A percentile compares a stretch with the other conserved stretches of the same genome.
phyloP scores from a whole-genome alignment of 2,329 filamentous ascomycete genomes.

The Claviceps fusiformis region DNA sequence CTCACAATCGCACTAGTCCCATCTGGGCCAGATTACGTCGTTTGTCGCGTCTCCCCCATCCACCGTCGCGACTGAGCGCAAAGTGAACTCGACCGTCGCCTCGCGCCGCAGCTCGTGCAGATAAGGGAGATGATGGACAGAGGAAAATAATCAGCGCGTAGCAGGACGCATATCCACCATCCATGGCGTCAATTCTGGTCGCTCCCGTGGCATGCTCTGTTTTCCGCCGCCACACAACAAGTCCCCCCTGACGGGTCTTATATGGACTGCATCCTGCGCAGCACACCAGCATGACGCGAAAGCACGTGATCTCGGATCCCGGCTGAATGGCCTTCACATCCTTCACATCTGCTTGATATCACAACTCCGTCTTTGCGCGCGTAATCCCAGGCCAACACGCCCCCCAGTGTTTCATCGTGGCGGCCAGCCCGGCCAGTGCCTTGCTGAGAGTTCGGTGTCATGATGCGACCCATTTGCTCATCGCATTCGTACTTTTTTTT shows the following conservation, averaged over 20 bases:
- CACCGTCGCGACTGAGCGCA: not conserved
- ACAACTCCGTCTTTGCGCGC: not conserved
- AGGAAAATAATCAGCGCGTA: no score
- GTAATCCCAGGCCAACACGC: not conserved
- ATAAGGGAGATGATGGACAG: no score
- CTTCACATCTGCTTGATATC: no score
- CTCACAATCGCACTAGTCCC: not conserved
- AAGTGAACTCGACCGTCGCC: not conserved
- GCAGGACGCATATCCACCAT: no score
- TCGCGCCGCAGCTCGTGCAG: not conserved
- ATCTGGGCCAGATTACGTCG: not conserved
- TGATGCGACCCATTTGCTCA: not conserved
- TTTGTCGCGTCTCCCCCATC: slow-evolving; percentile 5
- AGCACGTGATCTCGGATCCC: slow-evolving; percentile 1
- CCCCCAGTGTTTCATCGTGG: not conserved
- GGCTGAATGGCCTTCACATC: not conserved
- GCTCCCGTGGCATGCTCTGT: no score
- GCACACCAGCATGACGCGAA: not conserved
- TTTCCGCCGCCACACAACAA: no score
- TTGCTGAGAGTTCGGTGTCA: not conserved
- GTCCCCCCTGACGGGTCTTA: no score
- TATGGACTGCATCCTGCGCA: no score
- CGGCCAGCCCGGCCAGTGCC: not conserved
- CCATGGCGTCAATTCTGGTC: no score
- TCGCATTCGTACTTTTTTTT: not conserved